A percentile compares a stretch with the other conserved stretches of the same genome.
These are phyloP conservation scores for Tilletiaria anomala DNA, from an alignment of 1,284 basidiomycete genomes.

Conservation along the genomic window DNA sequence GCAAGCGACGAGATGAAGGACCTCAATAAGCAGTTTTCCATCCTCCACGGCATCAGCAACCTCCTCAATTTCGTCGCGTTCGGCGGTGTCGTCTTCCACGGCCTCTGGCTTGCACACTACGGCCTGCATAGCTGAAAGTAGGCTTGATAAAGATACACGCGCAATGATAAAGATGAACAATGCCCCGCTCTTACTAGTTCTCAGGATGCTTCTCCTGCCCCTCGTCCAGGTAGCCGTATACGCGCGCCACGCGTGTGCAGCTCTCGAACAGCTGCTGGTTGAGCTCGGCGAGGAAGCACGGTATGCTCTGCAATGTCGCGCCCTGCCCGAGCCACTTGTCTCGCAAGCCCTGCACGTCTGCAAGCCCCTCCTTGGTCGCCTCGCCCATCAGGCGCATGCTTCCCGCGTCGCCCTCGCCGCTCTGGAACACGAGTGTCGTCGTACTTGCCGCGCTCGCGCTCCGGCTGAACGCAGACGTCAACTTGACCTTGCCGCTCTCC, in stretches of 20 bases:
- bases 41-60: background rate
- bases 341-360: conserved; percentile 14
- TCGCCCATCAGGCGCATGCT: conserved; percentile 45
- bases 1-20: conserved; percentile 2
- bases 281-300: conserved; percentile 45
- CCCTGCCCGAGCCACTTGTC: conserved; percentile 35
- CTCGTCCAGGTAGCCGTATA: background rate
- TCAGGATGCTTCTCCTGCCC: background rate
- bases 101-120: no score
- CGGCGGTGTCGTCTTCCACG: background rate
- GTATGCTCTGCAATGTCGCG: conserved; percentile 43
- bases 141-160: no score
- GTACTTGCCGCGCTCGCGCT: conserved; percentile 9
- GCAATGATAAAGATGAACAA: no score
- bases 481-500: conserved; percentile 63
- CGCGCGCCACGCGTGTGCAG: conserved; percentile 4
- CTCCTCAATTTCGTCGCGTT: background rate
- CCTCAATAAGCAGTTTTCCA: background rate
- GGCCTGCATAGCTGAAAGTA: no score
- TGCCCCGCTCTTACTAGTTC: no score
- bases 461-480: conserved; percentile 58
- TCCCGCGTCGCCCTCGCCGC: conserved; percentile 44
- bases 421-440: conserved; percentile 43
- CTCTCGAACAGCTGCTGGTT: conserved; percentile 43
- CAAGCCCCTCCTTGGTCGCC: conserved; percentile 10